phyloP scores from a whole-genome alignment of 257 asterid genomes.

The Solanum chiquidenum region DNA sequence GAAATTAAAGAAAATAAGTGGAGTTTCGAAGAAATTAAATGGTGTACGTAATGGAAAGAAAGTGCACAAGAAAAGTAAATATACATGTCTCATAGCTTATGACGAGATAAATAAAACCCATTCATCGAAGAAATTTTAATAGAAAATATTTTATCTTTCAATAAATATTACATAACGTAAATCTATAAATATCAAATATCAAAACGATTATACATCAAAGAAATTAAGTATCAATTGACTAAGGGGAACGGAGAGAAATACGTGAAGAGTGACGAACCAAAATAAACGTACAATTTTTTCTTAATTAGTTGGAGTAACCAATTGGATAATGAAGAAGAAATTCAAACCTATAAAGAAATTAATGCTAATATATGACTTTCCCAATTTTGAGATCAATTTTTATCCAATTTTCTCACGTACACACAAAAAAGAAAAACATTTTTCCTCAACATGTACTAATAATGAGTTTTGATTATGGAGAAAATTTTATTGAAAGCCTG shows the following conservation, averaged over 20 bases:
- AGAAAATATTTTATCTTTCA: neutral
- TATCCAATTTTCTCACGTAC: neutral
- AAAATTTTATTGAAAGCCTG: too few species aligned
- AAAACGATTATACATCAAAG: neutral
- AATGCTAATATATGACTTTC: neutral
- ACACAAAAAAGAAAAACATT: neutral
- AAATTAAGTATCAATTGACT: neutral
- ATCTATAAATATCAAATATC: neutral
- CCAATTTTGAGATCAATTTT: neutral
- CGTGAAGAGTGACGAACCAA: neutral
- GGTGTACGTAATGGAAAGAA: too few species aligned
- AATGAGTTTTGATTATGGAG: rapidly evolving
- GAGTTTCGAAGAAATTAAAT: too few species aligned
- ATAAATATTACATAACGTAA: neutral
- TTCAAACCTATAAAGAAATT: neutral
- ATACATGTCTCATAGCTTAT: too few species aligned
- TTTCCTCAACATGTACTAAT: neutral
- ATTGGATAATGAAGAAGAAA: neutral
- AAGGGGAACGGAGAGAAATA: too few species aligned
- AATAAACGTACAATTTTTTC: neutral
- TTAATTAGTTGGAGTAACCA: neutral
- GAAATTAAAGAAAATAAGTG: too few species aligned
- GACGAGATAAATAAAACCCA: too few species aligned
- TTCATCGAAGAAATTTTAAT: neutral
- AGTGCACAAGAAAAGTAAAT: too few species aligned